Base-by-base conservation (phyloP, 2,329 filamentous ascomycete species). In the Coniochaeta prunicola region DNA sequence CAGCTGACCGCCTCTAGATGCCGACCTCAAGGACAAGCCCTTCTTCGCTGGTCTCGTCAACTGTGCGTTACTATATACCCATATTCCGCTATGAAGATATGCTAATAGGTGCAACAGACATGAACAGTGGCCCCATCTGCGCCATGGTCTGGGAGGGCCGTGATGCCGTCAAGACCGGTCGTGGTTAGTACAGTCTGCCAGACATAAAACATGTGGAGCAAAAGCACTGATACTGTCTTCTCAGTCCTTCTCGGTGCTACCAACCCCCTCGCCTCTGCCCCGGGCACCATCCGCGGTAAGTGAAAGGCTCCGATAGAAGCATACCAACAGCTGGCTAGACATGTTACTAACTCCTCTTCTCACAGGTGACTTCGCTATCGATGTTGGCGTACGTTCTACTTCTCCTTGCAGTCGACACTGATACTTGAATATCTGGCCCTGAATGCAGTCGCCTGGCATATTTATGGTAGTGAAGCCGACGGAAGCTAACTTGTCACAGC, bases 121-220 rank as follows among this genome's bases (percentile, higher is more conserved):
- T 97, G 94, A 82, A 86, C 77, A 92, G 88, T 77, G 94, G 94
- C 76, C 94, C 94, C 77, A 93, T 99, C 82, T 89, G 85, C 84
- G 94, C 94, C 83, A 99, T 97, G 93, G 89, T 99, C 80, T 99
- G 94, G 94, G 92, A 99, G 81, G 94, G 94, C 75, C 90, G 90
- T 85, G 92, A 99, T 74, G 94, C 88, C 78, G 92, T 97, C 86
- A 97, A 97, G 90, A 97, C 92, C 69, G 94, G 94, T 79, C 93
- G 94, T 75, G 76, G 88, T 91, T 86, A 68, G 86, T 81, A 33
- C 50, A 31, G 19, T 15, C 15, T 17, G 12, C 17, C 3, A 31
- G 19, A 28, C 7, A n/a, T n/a, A 2, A 33, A 26, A 53, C 15
- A 19, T 9, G 3, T 28, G 15, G n/a, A n/a, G 24, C 24, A 53